Evolutionary conservation across 345 rosid genomes (phyloP), one percentile per base, ranked within the genome.

Genomic region (Anacardium occidentale): DNA sequence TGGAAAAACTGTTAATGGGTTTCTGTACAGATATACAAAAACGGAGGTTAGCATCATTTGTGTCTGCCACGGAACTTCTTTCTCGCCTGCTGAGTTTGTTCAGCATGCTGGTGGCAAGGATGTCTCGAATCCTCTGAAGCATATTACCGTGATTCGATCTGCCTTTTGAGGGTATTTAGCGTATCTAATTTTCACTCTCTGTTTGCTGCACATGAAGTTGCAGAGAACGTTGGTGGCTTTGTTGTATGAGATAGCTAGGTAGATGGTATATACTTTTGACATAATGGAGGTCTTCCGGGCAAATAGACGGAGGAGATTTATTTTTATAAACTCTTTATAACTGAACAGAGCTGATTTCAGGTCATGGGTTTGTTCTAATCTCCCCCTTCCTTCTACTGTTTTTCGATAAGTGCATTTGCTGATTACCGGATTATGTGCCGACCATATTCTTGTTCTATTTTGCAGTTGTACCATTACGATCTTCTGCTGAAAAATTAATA

Each of bases 21-120:
- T 91, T 77, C 63, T 87, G 18, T 76, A 76, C 67, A 79, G 79
- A 75, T 91, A 84, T 64, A 74, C 90, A 0, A 83, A 86, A 57
- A 47, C 85, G 2, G 93, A 89, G 70, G 78, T 88, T 3, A 84
- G 83, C 77, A 88, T 91, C 17, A 71, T 88, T 14, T 91, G 94
- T 25, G 84, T 85, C 4, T 91, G 95, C 83, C 97, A 89, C 60
- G 93, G 97, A 37, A 81, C 65, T 50, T 83, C 88, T 18, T 88
- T 89, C 64, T 80, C 93, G 0, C 95, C 95, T 0, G 89, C 85
- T 11, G 89, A 86, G 89, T 91, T 91, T 26, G 89, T 91, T 74
- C 66, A 72, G 69, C 95, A 89, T 72, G 93, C 97, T 12, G 97
- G 97, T 18, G 88, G 94, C 21, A 77, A 69, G 0, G 51, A 85